These are phyloP conservation scores for Xylaria venustula DNA, from an alignment of 495 filamentous ascomycete species.

Conservation along the genomic window DNA sequence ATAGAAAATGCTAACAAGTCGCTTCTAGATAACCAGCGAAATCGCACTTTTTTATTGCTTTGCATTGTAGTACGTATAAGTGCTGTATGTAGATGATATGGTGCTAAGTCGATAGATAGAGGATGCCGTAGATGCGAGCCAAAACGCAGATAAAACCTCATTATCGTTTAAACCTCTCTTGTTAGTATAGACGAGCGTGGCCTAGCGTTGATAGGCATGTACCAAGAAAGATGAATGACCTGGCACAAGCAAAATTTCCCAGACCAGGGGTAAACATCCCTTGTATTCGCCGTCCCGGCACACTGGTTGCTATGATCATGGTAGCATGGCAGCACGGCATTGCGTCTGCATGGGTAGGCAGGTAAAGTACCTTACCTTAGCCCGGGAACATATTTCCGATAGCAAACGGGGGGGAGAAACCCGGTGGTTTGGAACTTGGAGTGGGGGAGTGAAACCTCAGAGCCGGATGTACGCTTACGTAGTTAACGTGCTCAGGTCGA, in stretches of 20 bases:
- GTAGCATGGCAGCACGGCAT: neutral
- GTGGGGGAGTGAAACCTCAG: neutral
- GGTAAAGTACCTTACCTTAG: neutral
- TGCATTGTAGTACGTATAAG: too few species aligned
- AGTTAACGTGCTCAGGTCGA: neutral
- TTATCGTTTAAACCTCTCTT: neutral
- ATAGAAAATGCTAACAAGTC: too few species aligned
- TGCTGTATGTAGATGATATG: too few species aligned
- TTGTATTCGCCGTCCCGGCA: neutral
- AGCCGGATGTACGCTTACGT: neutral
- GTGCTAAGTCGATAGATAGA: too few species aligned
- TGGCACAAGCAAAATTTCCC: neutral
- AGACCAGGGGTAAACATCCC: neutral
- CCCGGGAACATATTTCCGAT: neutral
- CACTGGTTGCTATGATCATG: neutral
- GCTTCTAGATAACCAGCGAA: too few species aligned
- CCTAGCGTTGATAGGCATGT: neutral
- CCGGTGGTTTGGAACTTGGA: neutral
- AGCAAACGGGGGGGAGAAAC: neutral
- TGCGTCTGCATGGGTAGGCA: neutral
- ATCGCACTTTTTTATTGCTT: too few species aligned
- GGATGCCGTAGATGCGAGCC: too few species aligned
- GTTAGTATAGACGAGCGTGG: neutral
- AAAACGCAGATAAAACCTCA: neutral
- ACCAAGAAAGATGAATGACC: neutral